Evolutionary conservation across 805 yeast species (phyloP), one percentile per base, ranked within the genome.

Genomic region (Peterozyma toletana): DNA sequence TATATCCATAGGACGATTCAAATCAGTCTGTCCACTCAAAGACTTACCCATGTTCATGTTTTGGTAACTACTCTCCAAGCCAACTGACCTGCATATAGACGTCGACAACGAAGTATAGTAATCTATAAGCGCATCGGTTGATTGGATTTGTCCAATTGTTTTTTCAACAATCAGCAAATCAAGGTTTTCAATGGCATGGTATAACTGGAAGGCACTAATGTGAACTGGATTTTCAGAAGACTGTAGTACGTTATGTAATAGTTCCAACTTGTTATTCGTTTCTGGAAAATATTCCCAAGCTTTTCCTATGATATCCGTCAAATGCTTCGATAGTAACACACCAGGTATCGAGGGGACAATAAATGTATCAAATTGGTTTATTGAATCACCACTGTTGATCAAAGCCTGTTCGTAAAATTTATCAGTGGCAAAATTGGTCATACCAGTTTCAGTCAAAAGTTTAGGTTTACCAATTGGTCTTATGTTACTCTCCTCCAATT

Each of bases 181-280:
- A 1, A 73, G 48, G 1, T 37, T 14, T 31, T 59, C 46, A 9
- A 68, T 60, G 13, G 73, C 63, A 18, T 59, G 52, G 11, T 59
- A 64, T 9, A 75, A 45, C 37, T 67, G 62, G 40, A 64, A 54
- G 11, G 72, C 52, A 0, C 75, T 58, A 1, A 73, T 48, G 29
- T 65, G 67, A 27, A 62, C 55, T 9, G 78, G 72, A 1, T 76
- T 71, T 21, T 64, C 66, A 18, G 55, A 50, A 41, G 56, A 53
- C 45, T 64, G 69, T 35, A 64, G 45, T 18, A 56, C 50, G 39
- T 62, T 62, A 47, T 64, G 68, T 15, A 62, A 46, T 13, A 58
- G 52, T 48, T 64, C 69, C n/a, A 64, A 49, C 42, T 60, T 60
- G 35, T 62, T 47, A 38, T 63, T 64, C 29, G 56, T 47, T 41